Evolutionary conservation across 106 monocot species (phyloP).

Genomic region (Acorus gramineus): DNA sequence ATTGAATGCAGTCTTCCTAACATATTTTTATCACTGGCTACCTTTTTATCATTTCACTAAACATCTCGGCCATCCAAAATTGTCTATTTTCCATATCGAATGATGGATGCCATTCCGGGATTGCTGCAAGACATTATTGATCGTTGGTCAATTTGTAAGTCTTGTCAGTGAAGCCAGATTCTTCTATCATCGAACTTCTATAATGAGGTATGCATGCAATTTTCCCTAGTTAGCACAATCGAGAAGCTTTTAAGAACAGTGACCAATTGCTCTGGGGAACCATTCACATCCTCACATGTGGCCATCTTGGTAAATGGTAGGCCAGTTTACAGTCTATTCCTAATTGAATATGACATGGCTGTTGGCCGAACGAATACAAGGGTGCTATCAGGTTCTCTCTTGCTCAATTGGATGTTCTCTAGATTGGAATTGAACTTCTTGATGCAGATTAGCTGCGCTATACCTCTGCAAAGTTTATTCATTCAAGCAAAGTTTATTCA

Average conservation of each 20-base stretch:
- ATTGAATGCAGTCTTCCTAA: neutral
- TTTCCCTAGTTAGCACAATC: no score
- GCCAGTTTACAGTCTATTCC: constrained; percentile 48
- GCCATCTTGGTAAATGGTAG: constrained; percentile 52
- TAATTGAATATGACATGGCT: constrained; percentile 63
- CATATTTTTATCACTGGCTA: no score
- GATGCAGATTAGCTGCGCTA: no score
- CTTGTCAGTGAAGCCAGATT: constrained; percentile 46
- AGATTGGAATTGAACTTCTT: no score
- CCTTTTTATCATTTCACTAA: no score
- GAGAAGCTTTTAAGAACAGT: no score
- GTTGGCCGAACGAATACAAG: constrained; percentile 43
- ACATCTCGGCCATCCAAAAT: neutral
- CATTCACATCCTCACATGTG: constrained; percentile 50
- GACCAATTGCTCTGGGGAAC: constrained; percentile 37
- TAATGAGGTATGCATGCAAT: constrained; percentile 49
- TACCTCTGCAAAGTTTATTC: no score
- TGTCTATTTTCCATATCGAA: constrained; percentile 29
- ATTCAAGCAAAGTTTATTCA: no score
- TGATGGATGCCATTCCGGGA: constrained; percentile 46
- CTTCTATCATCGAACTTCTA: constrained; percentile 64
- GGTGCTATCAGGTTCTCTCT: constrained; percentile 54
- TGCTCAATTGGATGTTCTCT: constrained; percentile 30
- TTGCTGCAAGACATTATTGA: constrained; percentile 41
- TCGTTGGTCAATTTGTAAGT: constrained; percentile 31